Base-by-base conservation (phyloP, 2,329 filamentous ascomycete genomes). In the Shiraia bambusicola region DNA sequence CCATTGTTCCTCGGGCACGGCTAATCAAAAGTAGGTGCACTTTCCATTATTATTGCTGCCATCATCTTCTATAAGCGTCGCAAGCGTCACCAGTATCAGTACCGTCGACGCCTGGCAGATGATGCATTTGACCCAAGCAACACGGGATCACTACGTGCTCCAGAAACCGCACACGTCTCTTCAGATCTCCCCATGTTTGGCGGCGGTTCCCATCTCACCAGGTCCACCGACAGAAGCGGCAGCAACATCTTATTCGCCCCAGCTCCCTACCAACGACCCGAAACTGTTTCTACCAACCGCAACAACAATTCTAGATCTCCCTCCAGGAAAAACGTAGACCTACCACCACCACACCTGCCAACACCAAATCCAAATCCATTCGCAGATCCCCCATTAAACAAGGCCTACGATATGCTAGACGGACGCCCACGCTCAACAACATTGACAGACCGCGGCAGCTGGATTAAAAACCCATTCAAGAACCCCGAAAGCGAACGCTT, bases 351-450 rank as follows among this genome's bases (percentile, higher is more conserved):
- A n/a, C n/a, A n/a, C n/a, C n/a, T 52, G 17, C 62, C 54, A 10
- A 66, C 62, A 7, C 57, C 65, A 2, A 68, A 68, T 16, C 57
- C 65, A 2, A 68, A 68, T 16, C 65, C 65, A 1, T 68, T 68
- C 32, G 61, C 55, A 2, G 61, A 67, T 26, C 64, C 65, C 5
- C 62, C 61, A 2, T 56, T 55, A 11, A 66, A 67, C 36, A 68
- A 68, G 46, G 61, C 65, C 2, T 68, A 63, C 25, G 65, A 68
- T 37, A 51, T 66, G 6, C 54, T 68, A 4, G 55, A 58, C 6
- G 59, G 62, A 8, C 47, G 65, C 1, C 64, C 64, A 2, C 37
- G 62, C 6, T 63, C 57, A 1, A 67, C 64, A 0, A 68, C 65
- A 4, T 43, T 68, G 3, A 68, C 65, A 0, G 62, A 68, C 40